Conservation (phyloP, 257 asterid species). For the Marsdenia floribunda region DNA sequence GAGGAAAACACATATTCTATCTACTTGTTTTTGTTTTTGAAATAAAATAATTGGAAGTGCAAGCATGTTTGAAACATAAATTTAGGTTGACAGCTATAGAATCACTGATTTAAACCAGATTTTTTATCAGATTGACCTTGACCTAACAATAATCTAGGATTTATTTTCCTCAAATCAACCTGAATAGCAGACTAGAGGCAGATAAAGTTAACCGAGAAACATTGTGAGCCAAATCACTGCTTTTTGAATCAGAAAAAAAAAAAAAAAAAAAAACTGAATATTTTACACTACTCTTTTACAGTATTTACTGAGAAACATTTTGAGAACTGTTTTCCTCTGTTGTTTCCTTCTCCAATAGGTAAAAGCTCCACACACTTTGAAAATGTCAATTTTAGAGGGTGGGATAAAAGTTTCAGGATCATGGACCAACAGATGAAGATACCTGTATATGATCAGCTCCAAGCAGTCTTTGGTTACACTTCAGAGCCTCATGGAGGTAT, state of each 20-base stretch:
- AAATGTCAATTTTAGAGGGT: neutral
- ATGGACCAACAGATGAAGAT: slow-evolving; percentile 16
- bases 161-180: neutral
- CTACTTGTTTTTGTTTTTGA: no score
- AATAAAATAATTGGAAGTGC: neutral
- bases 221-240: no score
- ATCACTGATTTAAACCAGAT: slow-evolving; percentile 1
- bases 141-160: neutral
- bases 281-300: neutral
- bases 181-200: neutral
- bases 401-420: neutral
- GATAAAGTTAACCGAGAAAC: no score
- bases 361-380: neutral
- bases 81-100: neutral
- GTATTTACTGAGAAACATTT: neutral
- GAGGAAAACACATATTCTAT: neutral
- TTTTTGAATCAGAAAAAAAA: no score
- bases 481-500: slow-evolving; percentile 81
- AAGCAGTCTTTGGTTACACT: slow-evolving; percentile 76
- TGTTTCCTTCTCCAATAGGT: neutral
- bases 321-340: neutral
- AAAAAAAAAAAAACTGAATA: neutral
- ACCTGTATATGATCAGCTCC: slow-evolving; percentile 85
- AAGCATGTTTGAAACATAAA: neutral
- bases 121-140: neutral